Conservation (phyloP, 495 filamentous ascomycete genomes). For the Lichenothelia convexa region DNA sequence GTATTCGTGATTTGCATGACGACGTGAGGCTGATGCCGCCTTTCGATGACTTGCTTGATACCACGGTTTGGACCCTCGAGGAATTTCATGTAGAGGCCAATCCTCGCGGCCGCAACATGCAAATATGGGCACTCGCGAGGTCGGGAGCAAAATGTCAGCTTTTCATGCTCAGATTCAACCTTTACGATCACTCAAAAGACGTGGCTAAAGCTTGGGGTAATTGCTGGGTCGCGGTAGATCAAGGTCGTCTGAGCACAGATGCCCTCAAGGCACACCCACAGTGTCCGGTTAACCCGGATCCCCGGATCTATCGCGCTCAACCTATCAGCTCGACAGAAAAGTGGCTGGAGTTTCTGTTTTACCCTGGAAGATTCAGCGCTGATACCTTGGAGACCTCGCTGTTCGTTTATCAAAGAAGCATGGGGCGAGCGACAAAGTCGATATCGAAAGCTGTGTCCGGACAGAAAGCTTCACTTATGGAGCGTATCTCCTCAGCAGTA, state of each 20-base stretch:
- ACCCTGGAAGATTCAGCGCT: constrained; percentile 56
- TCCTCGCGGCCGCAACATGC: constrained; percentile 33
- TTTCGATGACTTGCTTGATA: constrained; percentile 35
- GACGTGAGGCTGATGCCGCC: constrained; percentile 43
- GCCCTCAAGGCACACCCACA: constrained; percentile 9
- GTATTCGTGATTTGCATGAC: constrained; percentile 52
- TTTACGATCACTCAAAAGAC: constrained; percentile 12
- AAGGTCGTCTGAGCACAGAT: constrained; percentile 15
- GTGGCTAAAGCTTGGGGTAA: constrained; percentile 40
- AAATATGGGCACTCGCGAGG: constrained; percentile 75
- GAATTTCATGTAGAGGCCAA: constrained; percentile 55
- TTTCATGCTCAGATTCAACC: constrained; percentile 35
- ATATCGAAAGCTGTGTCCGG: neutral
- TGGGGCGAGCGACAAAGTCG: constrained; percentile 1
- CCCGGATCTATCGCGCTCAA: neutral
- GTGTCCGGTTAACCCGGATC: constrained; percentile 14
- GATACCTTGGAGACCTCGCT: constrained; percentile 71
- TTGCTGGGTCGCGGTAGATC: constrained; percentile 52
- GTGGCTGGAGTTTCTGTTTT: constrained; percentile 46
- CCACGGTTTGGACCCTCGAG: constrained; percentile 63
- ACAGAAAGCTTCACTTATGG: constrained; percentile 35
- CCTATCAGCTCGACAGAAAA: constrained; percentile 10
- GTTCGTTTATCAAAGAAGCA: constrained; percentile 35
- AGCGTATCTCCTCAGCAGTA: constrained; percentile 52
- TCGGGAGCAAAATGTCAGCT: constrained; percentile 57